Evolutionary conservation across 2,329 filamentous ascomycete genomes (phyloP), one percentile per base, ranked within the genome.

Genomic region (Phialophora verrucosa): DNA sequence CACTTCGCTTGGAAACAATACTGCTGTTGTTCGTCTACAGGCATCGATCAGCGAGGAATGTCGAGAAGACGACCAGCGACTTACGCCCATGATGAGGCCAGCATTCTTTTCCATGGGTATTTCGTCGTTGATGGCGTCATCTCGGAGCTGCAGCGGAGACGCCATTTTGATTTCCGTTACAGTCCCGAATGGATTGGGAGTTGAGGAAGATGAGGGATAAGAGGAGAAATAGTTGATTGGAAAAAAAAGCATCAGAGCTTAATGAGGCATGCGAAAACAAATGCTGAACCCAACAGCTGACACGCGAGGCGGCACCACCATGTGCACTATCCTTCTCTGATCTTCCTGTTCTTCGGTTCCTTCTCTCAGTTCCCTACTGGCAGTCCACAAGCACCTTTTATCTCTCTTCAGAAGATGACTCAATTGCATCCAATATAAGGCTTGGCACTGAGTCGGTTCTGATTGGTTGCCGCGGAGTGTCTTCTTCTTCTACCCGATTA

Each of bases 1-100:
- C 93, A 73, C 92, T 95, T 71, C 93, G 84, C 77, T 97, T 97
- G 14, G 93, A 97, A 17, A 93, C 90, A 72, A 97, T 97, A 74
- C 91, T 96, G 78, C 91, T 94, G 76, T 89, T 93, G 76, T 97
- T 97, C 65, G 93, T 97, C 87, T 91, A 38, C 59, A 42, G 55
- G 32, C 51, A 29, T n/a, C 12, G 20, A 31, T 63, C 29, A 61
- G 47, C n/a, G 44, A 20, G n/a, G 35, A 17, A 57, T 23, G 42
- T 55, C 62, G 66, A 59, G 50, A 55, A 55, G 27, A 58, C 44
- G 42, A 42, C 59, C 32, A 29, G 50, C 44, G 50, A 79, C 81
- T 72, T 77, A 84, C 83, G 59, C 78, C 80, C 83, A 85, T 86
- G 63, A 86, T 83, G 66, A 83, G 74, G 68, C 83, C 83, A 64